phyloP scores from a whole-genome alignment of 2,329 filamentous ascomycete genomes.

The Septoria linicola region DNA sequence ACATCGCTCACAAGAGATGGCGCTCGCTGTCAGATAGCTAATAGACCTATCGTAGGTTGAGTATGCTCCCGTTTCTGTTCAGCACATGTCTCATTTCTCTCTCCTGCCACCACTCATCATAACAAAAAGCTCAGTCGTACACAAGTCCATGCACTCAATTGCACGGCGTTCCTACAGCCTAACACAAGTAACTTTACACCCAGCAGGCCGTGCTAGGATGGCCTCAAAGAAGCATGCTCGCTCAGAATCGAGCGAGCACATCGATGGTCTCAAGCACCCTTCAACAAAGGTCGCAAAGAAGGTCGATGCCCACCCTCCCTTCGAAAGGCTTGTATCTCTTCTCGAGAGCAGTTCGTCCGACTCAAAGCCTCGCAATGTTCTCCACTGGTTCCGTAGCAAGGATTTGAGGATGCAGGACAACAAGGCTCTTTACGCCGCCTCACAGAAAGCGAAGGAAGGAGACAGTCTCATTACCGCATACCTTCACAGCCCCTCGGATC shows the following conservation, averaged over 20 bases:
- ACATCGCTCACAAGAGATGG: background rate
- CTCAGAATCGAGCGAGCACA: constrained; percentile 20
- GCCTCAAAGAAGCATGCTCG: constrained; percentile 26
- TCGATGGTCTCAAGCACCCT: constrained; percentile 42
- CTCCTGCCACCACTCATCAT: too few relatives aligned
- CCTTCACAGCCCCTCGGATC: constrained; percentile 48
- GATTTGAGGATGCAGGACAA: constrained; percentile 54
- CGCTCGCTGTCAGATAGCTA: background rate
- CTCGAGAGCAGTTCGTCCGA: constrained; percentile 43
- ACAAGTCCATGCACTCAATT: too few relatives aligned
- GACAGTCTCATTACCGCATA: constrained; percentile 49
- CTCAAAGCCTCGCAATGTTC: constrained; percentile 43
- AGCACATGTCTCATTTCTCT: background rate
- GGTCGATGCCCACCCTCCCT: constrained; percentile 48
- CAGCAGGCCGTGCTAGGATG: constrained; percentile 3
- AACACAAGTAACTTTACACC: background rate
- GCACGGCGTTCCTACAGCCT: background rate
- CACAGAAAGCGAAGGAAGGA: constrained; percentile 46
- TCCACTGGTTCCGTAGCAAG: constrained; percentile 55
- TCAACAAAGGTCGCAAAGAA: constrained; percentile 52
- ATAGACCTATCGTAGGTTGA: background rate
- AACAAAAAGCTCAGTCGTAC: too few relatives aligned
- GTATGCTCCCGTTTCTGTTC: background rate
- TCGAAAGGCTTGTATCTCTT: constrained; percentile 42
- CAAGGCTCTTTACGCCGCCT: constrained; percentile 48